Conservation (phyloP, 2,329 filamentous ascomycete species). For the Chaetomium strumarium region DNA sequence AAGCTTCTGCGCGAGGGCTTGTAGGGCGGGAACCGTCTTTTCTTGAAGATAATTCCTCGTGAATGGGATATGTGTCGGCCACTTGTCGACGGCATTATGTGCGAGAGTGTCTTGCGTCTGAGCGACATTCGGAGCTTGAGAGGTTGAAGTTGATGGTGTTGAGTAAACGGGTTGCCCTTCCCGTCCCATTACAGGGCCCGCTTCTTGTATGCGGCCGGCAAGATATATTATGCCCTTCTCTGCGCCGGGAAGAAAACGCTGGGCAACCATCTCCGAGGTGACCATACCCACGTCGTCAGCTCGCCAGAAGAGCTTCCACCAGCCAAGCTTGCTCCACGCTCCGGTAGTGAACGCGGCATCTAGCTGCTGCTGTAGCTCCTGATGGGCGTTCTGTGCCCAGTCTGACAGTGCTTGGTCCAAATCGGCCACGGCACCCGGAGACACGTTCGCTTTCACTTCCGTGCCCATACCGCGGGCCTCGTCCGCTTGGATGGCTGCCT, state of each 20-base stretch:
- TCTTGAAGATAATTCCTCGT: slow-evolving; percentile 61
- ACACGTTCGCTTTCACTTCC: slow-evolving; percentile 27
- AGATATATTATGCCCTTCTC: slow-evolving; percentile 81
- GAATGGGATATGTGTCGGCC: slow-evolving; percentile 69
- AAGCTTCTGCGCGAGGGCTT: slow-evolving; percentile 66
- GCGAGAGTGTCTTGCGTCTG: slow-evolving; percentile 3
- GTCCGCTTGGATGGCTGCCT: slow-evolving; percentile 45
- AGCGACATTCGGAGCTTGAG: slow-evolving; percentile 1
- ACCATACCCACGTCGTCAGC: slow-evolving; percentile 88
- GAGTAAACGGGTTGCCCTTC: slow-evolving; percentile 21
- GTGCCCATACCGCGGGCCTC: slow-evolving; percentile 36
- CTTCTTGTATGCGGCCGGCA: slow-evolving; percentile 52
- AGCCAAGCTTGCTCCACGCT: slow-evolving; percentile 73
- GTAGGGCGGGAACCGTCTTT: slow-evolving; percentile 64
- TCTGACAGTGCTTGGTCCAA: slow-evolving; percentile 56
- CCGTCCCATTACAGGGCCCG: slow-evolving; percentile 17
- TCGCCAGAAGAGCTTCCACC: slow-evolving; percentile 95
- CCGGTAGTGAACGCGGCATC: slow-evolving; percentile 70
- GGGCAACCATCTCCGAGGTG: slow-evolving; percentile 68
- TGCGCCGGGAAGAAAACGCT: slow-evolving; percentile 69
- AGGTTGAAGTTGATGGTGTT: slow-evolving; percentile 21
- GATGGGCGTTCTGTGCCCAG: slow-evolving; percentile 77
- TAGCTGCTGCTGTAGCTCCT: slow-evolving; percentile 74
- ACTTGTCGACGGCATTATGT: slow-evolving; percentile 38
- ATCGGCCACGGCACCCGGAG: slow-evolving; percentile 36